These are phyloP conservation scores for Myrmaecium sp. DNA, from an alignment of 2,329 filamentous ascomycete genomes.

Conservation along the genomic window DNA sequence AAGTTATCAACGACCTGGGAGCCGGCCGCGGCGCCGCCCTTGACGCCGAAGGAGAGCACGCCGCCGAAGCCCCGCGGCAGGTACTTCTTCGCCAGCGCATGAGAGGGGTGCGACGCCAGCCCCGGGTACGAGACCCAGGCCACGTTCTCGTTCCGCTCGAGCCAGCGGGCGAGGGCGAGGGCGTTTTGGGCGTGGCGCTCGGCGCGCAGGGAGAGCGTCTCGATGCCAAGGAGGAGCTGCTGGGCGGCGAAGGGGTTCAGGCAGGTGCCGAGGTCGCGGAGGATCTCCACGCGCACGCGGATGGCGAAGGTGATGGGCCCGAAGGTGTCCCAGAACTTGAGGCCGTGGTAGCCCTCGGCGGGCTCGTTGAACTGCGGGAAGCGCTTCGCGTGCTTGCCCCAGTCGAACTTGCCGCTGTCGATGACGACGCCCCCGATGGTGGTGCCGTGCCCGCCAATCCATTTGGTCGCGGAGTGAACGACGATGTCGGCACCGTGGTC, in stretches of 20 bases:
- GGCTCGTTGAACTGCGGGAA: conserved; percentile 92
- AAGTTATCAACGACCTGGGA: conserved; percentile 83
- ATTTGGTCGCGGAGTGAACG: conserved; percentile 88
- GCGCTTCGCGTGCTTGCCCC: conserved; percentile 64
- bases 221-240: conserved; percentile 73
- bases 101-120: conserved; percentile 62
- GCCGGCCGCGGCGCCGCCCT: conserved; percentile 70
- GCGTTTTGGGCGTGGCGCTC: conserved; percentile 82
- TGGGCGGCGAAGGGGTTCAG: conserved; percentile 87
- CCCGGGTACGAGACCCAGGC: conserved; percentile 92
- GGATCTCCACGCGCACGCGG: conserved; percentile 72
- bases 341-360: conserved; percentile 74
- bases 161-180: conserved; percentile 60
- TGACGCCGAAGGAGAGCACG: conserved; percentile 84
- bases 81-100: conserved; percentile 73
- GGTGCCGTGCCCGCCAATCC: conserved; percentile 91
- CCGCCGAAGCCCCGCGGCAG: conserved; percentile 72
- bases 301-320: conserved; percentile 69
- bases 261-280: conserved; percentile 68
- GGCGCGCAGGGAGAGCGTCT: conserved; percentile 74
- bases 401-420: conserved; percentile 85
- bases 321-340: conserved; percentile 91
- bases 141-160: conserved; percentile 70
- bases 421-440: conserved; percentile 77
- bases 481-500: conserved; percentile 87